Conservation (phyloP, 2,329 filamentous ascomycete species). For the Nigrospora sphaerica region DNA sequence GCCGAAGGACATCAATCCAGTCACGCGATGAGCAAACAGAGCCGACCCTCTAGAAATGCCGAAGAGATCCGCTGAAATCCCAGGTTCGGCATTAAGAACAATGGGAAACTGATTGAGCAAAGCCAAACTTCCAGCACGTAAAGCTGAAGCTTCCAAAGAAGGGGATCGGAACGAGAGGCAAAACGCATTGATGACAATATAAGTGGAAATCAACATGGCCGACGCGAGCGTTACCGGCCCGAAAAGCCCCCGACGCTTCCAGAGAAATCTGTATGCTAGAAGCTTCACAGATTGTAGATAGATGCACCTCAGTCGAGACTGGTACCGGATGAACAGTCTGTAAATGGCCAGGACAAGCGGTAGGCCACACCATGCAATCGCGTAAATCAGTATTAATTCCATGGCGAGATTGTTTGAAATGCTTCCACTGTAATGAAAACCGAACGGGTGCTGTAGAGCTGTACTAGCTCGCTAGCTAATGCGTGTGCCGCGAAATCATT, state of each 20-base stretch:
- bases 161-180: not conserved
- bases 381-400: not conserved
- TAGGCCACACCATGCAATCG: not conserved
- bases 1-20: not conserved
- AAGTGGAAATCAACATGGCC: not conserved
- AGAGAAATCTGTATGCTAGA: not conserved
- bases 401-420: not conserved
- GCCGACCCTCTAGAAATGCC: not conserved
- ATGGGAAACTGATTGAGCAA: not conserved
- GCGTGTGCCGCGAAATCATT: too few species aligned
- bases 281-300: not conserved
- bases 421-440: too few species aligned
- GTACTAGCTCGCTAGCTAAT: too few species aligned
- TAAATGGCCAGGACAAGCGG: not conserved
- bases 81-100: not conserved
- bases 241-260: not conserved
- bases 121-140: not conserved
- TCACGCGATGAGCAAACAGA: too few species aligned
- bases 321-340: not conserved
- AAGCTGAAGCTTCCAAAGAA: not conserved
- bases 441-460: too few species aligned
- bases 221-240: not conserved
- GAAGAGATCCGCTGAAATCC: not conserved
- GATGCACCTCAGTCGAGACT: not conserved
- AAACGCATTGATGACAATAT: not conserved